A percentile compares a stretch with the other conserved stretches of the same genome.
Conservation (phyloP, 202 grass and related monocot genomes). For the Digitaria exilis region DNA sequence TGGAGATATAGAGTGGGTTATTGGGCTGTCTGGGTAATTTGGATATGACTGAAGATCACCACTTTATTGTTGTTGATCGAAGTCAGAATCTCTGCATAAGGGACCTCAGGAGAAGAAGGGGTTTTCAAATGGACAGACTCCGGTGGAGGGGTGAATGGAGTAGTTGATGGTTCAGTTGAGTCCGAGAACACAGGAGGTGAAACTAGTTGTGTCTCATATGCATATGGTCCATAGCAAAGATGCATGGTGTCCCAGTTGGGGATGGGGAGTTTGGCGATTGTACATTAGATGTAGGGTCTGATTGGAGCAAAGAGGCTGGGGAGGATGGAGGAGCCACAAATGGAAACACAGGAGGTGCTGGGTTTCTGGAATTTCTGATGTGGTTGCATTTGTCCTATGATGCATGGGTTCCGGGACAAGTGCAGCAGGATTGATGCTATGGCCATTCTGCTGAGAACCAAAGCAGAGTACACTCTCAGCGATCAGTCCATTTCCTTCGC, state of each 20-base stretch:
- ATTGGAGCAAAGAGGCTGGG: constrained; percentile 75
- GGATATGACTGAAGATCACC: constrained; percentile 56
- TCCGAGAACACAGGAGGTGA: constrained; percentile 84
- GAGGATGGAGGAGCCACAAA: constrained; percentile 90
- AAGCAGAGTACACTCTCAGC: constrained; percentile 82
- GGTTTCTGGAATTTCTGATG: constrained; percentile 56
- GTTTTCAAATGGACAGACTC: constrained; percentile 82
- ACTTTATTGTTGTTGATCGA: constrained; percentile 55
- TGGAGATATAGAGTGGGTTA: constrained; percentile 72
- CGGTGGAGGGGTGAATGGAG: constrained; percentile 81
- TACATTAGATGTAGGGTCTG: constrained; percentile 54
- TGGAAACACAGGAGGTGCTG: constrained; percentile 49
- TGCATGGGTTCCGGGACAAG: constrained; percentile 68
- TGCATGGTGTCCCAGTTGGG: constrained; percentile 54
- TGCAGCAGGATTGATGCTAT: constrained; percentile 62
- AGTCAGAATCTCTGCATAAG: constrained; percentile 77
- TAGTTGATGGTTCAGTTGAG: constrained; percentile 88
- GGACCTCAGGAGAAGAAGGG: constrained; percentile 87
- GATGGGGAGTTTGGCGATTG: constrained; percentile 76
- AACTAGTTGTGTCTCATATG: constrained; percentile 89
- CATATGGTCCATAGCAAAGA: constrained; percentile 89
- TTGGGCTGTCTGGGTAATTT: constrained; percentile 72
- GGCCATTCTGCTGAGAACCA: constrained; percentile 70
- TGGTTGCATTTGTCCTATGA: constrained; percentile 48
- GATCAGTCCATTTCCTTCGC: constrained; percentile 82